These are phyloP conservation scores for Pyrenochaeta sp. DNA, from an alignment of 2,329 filamentous ascomycete species.

Conservation along the genomic window DNA sequence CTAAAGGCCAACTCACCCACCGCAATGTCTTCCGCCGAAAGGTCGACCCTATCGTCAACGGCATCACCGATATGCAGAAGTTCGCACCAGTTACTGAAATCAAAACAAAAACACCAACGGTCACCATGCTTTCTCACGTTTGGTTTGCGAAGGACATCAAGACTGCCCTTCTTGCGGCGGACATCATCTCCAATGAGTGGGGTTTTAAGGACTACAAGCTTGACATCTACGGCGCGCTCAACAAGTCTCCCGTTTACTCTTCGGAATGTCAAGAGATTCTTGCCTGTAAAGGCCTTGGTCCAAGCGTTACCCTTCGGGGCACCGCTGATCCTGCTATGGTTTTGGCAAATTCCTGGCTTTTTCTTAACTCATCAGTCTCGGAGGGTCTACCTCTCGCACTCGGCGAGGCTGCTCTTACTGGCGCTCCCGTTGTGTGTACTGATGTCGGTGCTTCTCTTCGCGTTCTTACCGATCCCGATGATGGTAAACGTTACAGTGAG, in stretches of 20 bases:
- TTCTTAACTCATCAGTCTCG: constrained; percentile 65
- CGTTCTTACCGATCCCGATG: constrained; percentile 63
- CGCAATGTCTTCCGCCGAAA: constrained; percentile 66
- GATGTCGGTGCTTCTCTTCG: constrained; percentile 65
- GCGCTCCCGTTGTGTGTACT: constrained; percentile 65
- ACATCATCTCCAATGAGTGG: constrained; percentile 72
- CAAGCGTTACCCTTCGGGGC: constrained; percentile 62
- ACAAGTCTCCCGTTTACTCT: constrained; percentile 69
- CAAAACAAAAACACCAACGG: constrained; percentile 66
- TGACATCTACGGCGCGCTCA: constrained; percentile 70
- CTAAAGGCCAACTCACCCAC: constrained; percentile 64
- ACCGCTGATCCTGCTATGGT: constrained; percentile 63
- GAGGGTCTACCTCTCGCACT: constrained; percentile 66
- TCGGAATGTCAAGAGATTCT: constrained; percentile 67
- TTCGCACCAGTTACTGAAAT: constrained; percentile 69
- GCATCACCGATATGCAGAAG: constrained; percentile 70
- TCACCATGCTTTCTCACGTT: constrained; percentile 71
- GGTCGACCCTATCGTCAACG: constrained; percentile 71
- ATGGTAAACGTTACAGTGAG: constrained; percentile 63
- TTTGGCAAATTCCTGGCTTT: constrained; percentile 53
- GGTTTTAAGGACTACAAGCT: constrained; percentile 71
- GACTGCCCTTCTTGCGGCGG: constrained; percentile 68
- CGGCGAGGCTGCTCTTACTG: constrained; percentile 66
- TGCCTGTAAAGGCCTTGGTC: constrained; percentile 62
- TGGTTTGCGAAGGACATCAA: constrained; percentile 70